Percentiles rank a stretch among this genome's conserved stretches.
Evolutionary conservation across 192 early-diverging fungal genomes (phyloP).

Genomic region (Backusella circina): DNA sequence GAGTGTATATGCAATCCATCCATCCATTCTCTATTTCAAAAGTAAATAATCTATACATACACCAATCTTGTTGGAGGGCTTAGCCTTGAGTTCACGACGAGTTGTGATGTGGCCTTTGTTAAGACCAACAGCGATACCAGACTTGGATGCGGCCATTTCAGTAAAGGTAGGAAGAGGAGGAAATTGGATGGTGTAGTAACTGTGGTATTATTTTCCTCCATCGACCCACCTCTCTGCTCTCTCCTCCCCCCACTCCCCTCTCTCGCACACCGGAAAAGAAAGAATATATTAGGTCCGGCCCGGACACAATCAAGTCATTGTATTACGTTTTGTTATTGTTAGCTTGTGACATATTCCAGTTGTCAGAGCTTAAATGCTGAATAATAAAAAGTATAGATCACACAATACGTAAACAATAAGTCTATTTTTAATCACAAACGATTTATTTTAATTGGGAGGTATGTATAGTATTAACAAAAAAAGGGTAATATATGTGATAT

Average conservation of each 20-base stretch:
- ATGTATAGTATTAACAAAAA: neutral
- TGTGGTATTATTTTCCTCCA: neutral
- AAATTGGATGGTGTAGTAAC: neutral
- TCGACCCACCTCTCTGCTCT: neutral
- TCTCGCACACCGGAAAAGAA: neutral
- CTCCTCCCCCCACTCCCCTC: neutral
- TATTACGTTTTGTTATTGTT: neutral
- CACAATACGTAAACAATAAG: too few species aligned
- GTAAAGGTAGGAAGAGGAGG: slow-evolving; percentile 8
- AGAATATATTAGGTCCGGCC: neutral
- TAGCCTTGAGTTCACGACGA: slow-evolving; percentile 59
- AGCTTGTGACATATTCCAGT: neutral
- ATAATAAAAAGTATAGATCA: neutral
- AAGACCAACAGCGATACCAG: slow-evolving; percentile 85
- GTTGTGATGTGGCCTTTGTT: slow-evolving; percentile 93
- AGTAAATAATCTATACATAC: slow-evolving; percentile 50
- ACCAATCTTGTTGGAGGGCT: slow-evolving; percentile 80
- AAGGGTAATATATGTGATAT: neutral
- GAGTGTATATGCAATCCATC: too few species aligned
- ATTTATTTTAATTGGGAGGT: neutral
- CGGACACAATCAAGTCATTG: neutral
- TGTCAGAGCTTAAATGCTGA: neutral
- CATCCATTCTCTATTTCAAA: slow-evolving; percentile 38
- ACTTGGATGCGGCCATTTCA: slow-evolving; percentile 56
- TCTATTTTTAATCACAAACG: neutral